Evolutionary conservation across 768 basidiomycete genomes (phyloP), one percentile per base, ranked within the genome.

Genomic region (Russula sp.): DNA sequence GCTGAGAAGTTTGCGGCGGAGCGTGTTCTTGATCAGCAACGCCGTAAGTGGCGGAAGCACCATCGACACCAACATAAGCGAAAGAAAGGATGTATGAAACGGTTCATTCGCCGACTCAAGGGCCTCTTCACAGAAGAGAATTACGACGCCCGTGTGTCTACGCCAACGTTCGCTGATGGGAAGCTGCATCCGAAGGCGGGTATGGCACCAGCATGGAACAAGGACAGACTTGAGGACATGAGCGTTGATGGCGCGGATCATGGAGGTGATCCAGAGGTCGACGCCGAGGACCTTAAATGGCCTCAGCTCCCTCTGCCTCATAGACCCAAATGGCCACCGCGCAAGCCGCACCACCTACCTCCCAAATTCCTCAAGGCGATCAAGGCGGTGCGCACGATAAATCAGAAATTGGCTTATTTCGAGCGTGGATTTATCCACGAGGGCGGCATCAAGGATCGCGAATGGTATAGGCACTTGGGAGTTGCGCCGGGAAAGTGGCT

Each of bases 401-500:
- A 91, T 72, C 73, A 79, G 74, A 88, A 86, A 71, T 74, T 92
- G n/a, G 73, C 77, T 11, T 73, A 75, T 7, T 91, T 92, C 66
- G 90, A 93, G 71, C 81, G 81, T 52, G 90, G 91, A 1, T 90
- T 96, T 71, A 87, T 94, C 62, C 84, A 83, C 7, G 76, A 86
- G 68, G 83, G 76, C 16, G 93, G 93, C 0, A 84, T 93, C 65
- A 84, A 84, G 66, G 84, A 86, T 57, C 79, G 89, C 36, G 87
- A 90, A 70, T 95, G 93, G 93, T 96, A 88, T 71, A 83, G 77
- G 68, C 87, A 93, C 73, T 79, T 93, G 16, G 92, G 81, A 51
- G 89, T 93, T 46, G 90, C 93, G 3, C 93, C 93, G 35, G 93
- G 92, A 42, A 86, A 90, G 72, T 87, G 87, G 84, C 83, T 87